Evolutionary conservation across 768 basidiomycete species (phyloP).

Genomic region (Lactarius tabidus): DNA sequence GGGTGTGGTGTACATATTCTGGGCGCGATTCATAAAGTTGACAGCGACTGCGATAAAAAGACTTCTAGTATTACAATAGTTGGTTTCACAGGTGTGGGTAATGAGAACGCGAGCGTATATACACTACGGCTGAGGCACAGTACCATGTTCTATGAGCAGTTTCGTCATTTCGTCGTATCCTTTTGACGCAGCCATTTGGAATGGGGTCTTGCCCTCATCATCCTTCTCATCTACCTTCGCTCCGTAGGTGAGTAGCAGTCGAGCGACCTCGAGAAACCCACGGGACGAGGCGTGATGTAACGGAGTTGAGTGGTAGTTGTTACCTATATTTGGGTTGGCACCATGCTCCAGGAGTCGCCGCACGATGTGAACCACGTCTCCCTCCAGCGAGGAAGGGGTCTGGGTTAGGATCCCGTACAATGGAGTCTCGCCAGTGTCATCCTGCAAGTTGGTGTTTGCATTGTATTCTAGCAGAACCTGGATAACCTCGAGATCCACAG

Average conservation of each 20-base stretch:
- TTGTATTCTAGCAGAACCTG: neutral
- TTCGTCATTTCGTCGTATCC: too few relatives aligned
- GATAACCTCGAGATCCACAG: neutral
- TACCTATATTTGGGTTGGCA: neutral
- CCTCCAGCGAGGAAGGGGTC: neutral
- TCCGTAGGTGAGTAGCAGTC: neutral
- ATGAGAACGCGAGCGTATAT: too few relatives aligned
- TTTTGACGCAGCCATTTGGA: too few relatives aligned
- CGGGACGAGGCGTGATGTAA: neutral
- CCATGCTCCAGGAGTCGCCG: neutral
- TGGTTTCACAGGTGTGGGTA: too few relatives aligned
- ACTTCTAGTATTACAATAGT: too few relatives aligned
- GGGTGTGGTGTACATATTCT: too few relatives aligned
- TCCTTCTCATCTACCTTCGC: neutral
- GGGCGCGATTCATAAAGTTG: too few relatives aligned
- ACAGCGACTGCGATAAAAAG: too few relatives aligned
- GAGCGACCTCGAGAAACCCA: neutral
- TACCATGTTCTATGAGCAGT: too few relatives aligned
- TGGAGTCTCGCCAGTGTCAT: neutral
- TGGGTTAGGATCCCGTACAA: neutral
- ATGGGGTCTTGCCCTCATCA: too few relatives aligned
- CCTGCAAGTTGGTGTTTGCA: neutral
- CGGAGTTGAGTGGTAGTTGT: neutral
- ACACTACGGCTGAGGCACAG: too few relatives aligned
- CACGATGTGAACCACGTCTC: neutral